Evolutionary conservation across 192 early-diverging fungal species (phyloP), one percentile per base, ranked within the genome.

Genomic region (Rhizophagus prolifer): DNA sequence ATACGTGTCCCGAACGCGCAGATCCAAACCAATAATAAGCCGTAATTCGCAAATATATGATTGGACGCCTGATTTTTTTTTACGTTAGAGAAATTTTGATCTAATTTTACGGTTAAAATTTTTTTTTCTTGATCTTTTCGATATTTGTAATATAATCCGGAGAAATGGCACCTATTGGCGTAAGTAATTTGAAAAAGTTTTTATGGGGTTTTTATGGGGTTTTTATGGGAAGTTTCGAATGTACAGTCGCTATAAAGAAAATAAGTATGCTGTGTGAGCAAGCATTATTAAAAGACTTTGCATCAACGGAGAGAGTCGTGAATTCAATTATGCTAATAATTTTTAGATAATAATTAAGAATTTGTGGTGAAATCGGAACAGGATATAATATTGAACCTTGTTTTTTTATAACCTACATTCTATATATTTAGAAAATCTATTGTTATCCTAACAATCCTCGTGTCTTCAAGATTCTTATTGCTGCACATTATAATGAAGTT

Each of bases 401-500:
- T 19, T 47, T 10, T 16, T 50, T 50, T 50, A 54, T 54, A 54
- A 19, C 47, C 16, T 5, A 54, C 16, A 1, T 54, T 54, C 5
- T 19, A 54, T 54, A 69, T 58, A 28, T 65, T 58, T 80, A 87
- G 84, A 88, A 82, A 78, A 86, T 90, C 80, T 84, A 84, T 80
- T 78, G 85, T 41, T 86, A 93, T 83, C 89, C 91, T 75, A 82
- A 90, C 80, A 93, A 92, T 88, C 86, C 88, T 70, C 89, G 92
- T 70, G 88, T 89, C 76, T 85, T 82, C 82, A 87, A 90, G 82
- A 85, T 87, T 78, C 75, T 80, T 41, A 85, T 91, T 84, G 86
- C 87, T 58, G 95, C 94, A 82, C 86, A 90, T 79, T 92, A 93
- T 82, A 91, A 91, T 81, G 90, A 88, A 80, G 74, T 94, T 46